Evolutionary conservation across 1,284 basidiomycete species (phyloP).

Genomic region (Paramarasmius palmivorus): DNA sequence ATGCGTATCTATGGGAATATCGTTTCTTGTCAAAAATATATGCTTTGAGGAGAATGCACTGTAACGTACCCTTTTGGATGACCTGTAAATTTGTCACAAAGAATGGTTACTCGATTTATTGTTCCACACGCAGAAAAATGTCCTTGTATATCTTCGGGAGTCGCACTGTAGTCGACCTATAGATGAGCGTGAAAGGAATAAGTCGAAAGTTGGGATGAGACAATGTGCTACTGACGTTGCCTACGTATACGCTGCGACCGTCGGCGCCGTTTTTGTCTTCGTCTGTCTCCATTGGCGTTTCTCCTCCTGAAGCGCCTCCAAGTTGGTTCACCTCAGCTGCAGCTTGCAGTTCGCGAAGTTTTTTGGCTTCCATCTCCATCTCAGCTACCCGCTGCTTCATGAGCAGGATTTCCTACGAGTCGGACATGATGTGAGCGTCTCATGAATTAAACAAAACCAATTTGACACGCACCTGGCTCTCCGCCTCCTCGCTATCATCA

Average conservation of each 20-base stretch:
- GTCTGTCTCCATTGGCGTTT: conserved; percentile 68
- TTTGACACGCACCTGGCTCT: conserved; percentile 46
- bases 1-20: conserved; percentile 76
- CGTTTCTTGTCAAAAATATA: conserved; percentile 6
- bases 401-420: conserved; percentile 67
- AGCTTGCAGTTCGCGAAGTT: conserved; percentile 88
- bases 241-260: conserved; percentile 90
- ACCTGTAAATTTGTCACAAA: conserved; percentile 99
- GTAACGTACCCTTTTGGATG: conserved; percentile 94
- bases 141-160: conserved; percentile 97
- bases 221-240: conserved; percentile 74
- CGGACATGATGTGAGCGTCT: conserved; percentile 13
- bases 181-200: conserved; percentile 3
- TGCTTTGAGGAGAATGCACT: background rate
- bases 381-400: conserved; percentile 95
- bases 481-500: conserved; percentile 60
- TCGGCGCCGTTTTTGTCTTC: conserved; percentile 82
- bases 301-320: conserved; percentile 30
- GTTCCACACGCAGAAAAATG: conserved; percentile 98
- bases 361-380: conserved; percentile 91
- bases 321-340: conserved; percentile 71
- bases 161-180: conserved; percentile 97
- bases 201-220: background rate
- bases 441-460: conserved; percentile 9
- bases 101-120: conserved; percentile 98